These are phyloP conservation scores for Nothopassalora personata DNA, from an alignment of 2,329 filamentous ascomycete species.

Conservation along the genomic window DNA sequence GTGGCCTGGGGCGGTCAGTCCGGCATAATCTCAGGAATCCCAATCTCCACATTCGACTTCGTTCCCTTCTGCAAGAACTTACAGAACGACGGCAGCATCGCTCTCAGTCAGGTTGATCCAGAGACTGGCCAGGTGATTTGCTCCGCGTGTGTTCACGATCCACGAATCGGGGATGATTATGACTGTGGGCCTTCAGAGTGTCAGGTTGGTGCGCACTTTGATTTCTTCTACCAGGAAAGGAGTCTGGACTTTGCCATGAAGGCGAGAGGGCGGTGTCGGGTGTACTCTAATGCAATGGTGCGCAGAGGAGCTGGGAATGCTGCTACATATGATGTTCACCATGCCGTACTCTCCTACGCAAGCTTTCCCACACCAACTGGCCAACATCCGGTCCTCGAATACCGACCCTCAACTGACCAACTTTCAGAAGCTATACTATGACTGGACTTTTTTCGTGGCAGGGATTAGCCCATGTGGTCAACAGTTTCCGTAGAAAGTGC, in stretches of 20 bases:
- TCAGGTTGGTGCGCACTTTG: background rate
- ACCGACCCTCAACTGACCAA: conserved; percentile 73
- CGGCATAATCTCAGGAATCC: too few species aligned
- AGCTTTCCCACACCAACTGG: conserved; percentile 78
- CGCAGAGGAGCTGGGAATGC: conserved; percentile 69
- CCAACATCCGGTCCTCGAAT: conserved; percentile 72
- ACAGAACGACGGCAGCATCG: background rate
- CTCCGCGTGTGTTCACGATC: background rate
- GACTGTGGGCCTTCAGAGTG: background rate
- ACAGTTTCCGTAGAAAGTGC: conserved; percentile 70
- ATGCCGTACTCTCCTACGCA: conserved; percentile 90
- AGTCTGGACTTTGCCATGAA: too few species aligned
- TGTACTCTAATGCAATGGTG: too few species aligned
- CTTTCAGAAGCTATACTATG: conserved; percentile 75
- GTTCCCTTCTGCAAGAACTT: background rate
- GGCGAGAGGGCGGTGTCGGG: too few species aligned
- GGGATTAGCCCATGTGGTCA: conserved; percentile 85
- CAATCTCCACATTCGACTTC: too few species aligned
- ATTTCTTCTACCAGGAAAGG: background rate
- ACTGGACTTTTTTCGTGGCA: conserved; percentile 94
- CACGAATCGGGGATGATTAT: background rate
- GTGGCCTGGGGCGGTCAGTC: too few species aligned
- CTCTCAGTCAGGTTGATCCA: background rate
- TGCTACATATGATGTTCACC: conserved; percentile 84
- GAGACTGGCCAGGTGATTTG: background rate